A percentile compares a stretch with the other conserved stretches of the same genome.
Evolutionary conservation across 163 green algal genomes (phyloP).

Genomic region (Chlamydomonas reinhardtii): DNA sequence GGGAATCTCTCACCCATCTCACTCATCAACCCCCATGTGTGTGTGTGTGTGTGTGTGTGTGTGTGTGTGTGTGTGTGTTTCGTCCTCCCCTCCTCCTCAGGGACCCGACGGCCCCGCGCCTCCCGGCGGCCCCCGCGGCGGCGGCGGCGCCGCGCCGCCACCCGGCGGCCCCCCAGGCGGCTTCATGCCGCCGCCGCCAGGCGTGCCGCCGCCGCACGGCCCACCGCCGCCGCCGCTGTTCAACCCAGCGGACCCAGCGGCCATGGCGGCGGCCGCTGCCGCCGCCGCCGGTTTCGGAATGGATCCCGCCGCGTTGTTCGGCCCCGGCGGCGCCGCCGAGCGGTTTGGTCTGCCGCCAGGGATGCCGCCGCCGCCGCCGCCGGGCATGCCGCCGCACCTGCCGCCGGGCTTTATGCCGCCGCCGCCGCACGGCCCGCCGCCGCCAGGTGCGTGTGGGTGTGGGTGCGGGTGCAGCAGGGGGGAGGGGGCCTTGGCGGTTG

Average conservation of each 20-base stretch:
- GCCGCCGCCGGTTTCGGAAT: not conserved
- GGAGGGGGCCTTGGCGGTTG: no score
- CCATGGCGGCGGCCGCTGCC: constrained; percentile 14
- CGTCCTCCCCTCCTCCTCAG: not conserved
- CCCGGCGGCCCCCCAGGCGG: not conserved
- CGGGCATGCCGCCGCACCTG: not conserved
- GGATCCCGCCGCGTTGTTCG: not conserved
- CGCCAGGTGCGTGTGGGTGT: not conserved
- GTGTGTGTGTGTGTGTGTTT: not conserved
- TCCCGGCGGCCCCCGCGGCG: not conserved
- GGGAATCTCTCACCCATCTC: no score
- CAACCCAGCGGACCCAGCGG: not conserved
- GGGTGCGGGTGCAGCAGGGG: not conserved
- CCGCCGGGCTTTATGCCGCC: not conserved
- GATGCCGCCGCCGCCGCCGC: constrained; percentile 27
- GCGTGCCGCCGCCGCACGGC: constrained; percentile 7
- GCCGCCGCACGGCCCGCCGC: constrained; percentile 3
- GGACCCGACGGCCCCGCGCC: not conserved
- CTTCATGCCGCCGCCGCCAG: constrained; percentile 27
- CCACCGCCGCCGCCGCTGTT: not conserved
- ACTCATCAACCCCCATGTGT: not conserved
- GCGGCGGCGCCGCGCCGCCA: not conserved
- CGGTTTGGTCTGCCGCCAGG: not conserved
- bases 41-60: not conserved
- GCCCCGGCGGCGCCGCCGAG: not conserved